Evolutionary conservation across 1,139 yeast genomes (phyloP), one percentile per base, ranked within the genome.

Genomic region (Dujonia santamariae): DNA sequence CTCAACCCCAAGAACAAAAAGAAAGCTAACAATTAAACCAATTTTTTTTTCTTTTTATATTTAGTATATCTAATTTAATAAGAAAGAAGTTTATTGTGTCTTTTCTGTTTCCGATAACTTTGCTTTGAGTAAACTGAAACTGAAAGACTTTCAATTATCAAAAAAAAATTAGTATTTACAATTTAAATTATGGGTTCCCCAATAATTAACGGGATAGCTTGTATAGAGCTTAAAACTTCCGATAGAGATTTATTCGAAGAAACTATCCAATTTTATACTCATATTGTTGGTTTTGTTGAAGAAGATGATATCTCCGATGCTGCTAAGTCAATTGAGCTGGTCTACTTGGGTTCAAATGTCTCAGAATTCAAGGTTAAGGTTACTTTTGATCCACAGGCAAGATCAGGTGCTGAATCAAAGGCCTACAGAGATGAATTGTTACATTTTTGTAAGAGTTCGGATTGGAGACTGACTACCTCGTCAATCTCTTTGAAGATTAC

Each of bases 171-270:
- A n/a, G n/a, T n/a, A n/a, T n/a, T n/a, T n/a, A n/a, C n/a, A n/a
- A n/a, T n/a, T n/a, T n/a, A n/a, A n/a, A n/a, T 48, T 13, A 41
- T 31, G 34, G n/a, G n/a, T n/a, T 25, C 48, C 28, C 57, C 75
- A 22, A 46, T 75, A 37, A 70, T 78, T 38, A 75, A 75, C 48
- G 81, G 80, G 12, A 62, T 75, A 18, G 62, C 80, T 19, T 63
- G 64, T 39, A 59, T 72, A 37, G 56, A 66, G 24, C 57, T 75
- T 28, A 55, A 54, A 43, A 80, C 80, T 6, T 60, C 72, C 5
- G 56, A 62, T 29, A 44, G 48, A 15, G 48, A 47, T 18, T 50
- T 67, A 7, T 61, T 66, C 28, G 45, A 57, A 15, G 47, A 62
- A 26, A 67, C 80, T 4, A 51, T 66, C 23, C 48, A 53, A 16